Percentiles rank a stretch among this genome's conserved stretches.
Evolutionary conservation across 2,329 filamentous ascomycete species (phyloP).

Genomic region (Anthostomella pinea): DNA sequence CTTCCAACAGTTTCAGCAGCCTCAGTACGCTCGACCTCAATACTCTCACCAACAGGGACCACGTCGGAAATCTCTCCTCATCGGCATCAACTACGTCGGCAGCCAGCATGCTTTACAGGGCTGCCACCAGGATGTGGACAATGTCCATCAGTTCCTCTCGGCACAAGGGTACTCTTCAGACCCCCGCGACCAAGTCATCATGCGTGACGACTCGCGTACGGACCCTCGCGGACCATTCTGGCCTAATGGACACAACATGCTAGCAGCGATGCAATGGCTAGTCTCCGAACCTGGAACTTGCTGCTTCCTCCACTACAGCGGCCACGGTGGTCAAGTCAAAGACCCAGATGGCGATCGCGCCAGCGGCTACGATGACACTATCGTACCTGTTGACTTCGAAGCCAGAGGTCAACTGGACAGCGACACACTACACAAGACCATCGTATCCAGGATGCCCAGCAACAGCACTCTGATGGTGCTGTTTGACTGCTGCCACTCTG

Average conservation of each 20-base stretch:
- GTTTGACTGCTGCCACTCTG: constrained; percentile 62
- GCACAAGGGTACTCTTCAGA: constrained; percentile 35
- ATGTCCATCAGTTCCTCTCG: constrained; percentile 36
- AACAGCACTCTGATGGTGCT: constrained; percentile 52
- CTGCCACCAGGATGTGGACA: constrained; percentile 34
- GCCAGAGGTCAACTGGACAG: constrained; percentile 52
- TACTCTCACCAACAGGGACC: too few relatives aligned
- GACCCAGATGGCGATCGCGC: constrained; percentile 41
- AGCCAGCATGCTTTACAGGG: constrained; percentile 20
- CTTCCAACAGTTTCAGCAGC: too few relatives aligned
- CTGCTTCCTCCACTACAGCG: constrained; percentile 57
- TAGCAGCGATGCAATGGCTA: constrained; percentile 56
- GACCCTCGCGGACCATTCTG: too few relatives aligned
- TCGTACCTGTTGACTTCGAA: constrained; percentile 53
- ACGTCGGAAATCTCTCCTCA: constrained; percentile 35
- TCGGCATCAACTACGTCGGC: constrained; percentile 26
- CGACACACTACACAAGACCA: constrained; percentile 47
- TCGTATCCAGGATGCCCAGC: constrained; percentile 50
- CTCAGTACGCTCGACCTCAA: too few relatives aligned
- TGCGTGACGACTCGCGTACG: constrained; percentile 33
- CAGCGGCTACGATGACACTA: constrained; percentile 48
- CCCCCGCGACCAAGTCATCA: constrained; percentile 34
- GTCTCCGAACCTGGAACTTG: constrained; percentile 49
- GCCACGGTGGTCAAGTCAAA: constrained; percentile 54
- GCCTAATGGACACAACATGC: constrained; percentile 34